Base-by-base conservation (phyloP, 208 protist species). In the Acanthamoeba castellanii region DNA sequence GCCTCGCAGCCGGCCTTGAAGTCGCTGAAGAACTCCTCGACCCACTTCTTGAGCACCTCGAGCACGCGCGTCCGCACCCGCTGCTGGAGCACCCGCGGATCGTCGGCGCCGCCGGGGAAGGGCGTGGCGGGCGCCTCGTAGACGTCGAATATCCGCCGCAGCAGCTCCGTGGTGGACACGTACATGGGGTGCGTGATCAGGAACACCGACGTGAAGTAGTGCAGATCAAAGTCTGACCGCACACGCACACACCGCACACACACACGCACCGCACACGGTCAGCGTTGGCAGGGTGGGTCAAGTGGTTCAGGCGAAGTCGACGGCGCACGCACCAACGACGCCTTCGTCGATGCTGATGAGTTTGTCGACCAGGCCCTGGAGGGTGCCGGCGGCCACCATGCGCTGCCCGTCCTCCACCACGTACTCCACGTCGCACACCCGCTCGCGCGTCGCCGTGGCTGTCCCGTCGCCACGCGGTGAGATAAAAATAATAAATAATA, bases 171-270 rank as follows among this genome's bases (percentile, higher is more conserved):
- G 16, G 59, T 92, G 25, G 85, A 34, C 20, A 74, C 32, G 61
- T 32, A 92, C 59, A 92, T 92, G 13, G 85, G 85, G 25, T 92
- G 85, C 32, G 85, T 92, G 42, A 92, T 76, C 30, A 92, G 85
- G 61, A 92, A 74, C 42, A 92, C 57, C 57, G 55, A 74, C 22
- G 57, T 74, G 85, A 34, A 92, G 61, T 87, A 87, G 78, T 87
- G 3, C 78, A 87, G 78, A 13, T 87, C 78, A 87, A 87, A 87
- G 78, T 87, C 78, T 87, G 47, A 52, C 47, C 7, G 22, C 22
- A 72, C 66, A 72, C 22, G 66, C 61, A 5, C 22, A 37, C 64
- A 70, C n/a, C 5, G 16, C 34, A 34, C 20, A 81, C 11, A 52
- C 47, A 52, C 47, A 52, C 47, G 47, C 4, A 9, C 7, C 50